Percentiles rank a stretch among this genome's conserved stretches.
These are phyloP conservation scores for Chimonanthus praecox DNA, from an alignment of 164 flowering plant species.

Conservation along the genomic window DNA sequence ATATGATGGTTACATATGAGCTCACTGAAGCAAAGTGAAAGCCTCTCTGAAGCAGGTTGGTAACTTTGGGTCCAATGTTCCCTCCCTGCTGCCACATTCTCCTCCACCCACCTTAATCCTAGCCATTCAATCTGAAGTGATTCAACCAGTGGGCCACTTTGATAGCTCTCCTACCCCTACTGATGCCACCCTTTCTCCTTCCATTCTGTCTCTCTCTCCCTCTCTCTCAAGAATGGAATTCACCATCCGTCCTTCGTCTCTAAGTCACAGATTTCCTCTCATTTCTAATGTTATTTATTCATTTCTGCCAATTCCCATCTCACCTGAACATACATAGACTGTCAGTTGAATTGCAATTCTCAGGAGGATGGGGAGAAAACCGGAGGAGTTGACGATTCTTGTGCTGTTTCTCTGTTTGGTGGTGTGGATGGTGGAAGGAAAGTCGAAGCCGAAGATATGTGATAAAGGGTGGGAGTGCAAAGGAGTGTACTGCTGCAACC, in stretches of 20 bases:
- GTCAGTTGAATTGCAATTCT: neutral
- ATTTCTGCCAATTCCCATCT: neutral
- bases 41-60: too few relatives aligned
- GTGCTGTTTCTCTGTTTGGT: slow-evolving; percentile 8
- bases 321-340: neutral
- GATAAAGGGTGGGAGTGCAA: slow-evolving; percentile 74
- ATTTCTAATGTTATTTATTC: neutral
- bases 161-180: too few relatives aligned
- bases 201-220: neutral
- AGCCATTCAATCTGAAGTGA: neutral
- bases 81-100: neutral
- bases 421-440: slow-evolving; percentile 27
- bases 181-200: neutral
- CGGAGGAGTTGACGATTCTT: neutral
- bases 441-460: slow-evolving; percentile 48
- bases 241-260: neutral
- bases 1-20: too few relatives aligned
- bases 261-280: neutral
- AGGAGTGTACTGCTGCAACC: slow-evolving; percentile 66
- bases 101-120: neutral
- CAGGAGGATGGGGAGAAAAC: neutral
- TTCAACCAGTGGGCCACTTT: too few relatives aligned
- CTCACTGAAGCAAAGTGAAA: too few relatives aligned
- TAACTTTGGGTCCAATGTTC: neutral
- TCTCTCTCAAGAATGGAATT: neutral